Percentiles rank a stretch among this genome's conserved stretches.
These are phyloP conservation scores for Backusella australiensis DNA, from an alignment of 192 early-diverging fungal species.

Conservation along the genomic window DNA sequence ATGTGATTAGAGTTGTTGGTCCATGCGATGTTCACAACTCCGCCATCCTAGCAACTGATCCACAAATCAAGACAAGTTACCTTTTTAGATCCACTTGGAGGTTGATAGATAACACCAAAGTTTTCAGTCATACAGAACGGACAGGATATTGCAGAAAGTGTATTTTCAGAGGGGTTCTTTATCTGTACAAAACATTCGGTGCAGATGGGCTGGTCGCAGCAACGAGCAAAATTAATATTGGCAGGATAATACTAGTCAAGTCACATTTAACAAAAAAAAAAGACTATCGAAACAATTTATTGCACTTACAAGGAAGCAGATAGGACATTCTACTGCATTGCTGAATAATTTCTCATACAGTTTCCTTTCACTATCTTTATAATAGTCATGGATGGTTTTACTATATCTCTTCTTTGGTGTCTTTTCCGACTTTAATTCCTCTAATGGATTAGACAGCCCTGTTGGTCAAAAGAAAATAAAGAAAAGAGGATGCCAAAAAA, in stretches of 20 bases:
- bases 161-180: conserved; percentile 47
- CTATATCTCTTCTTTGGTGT: background rate
- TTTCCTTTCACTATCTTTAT: conserved; percentile 4
- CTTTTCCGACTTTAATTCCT: background rate
- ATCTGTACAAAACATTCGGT: conserved; percentile 97
- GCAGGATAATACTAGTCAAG: conserved; percentile 71
- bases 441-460: conserved; percentile 2
- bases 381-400: background rate
- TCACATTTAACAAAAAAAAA: background rate
- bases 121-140: conserved; percentile 3
- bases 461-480: background rate
- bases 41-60: background rate
- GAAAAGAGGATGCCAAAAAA: background rate
- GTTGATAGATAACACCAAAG: conserved; percentile 17
- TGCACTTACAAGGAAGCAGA: conserved; percentile 81
- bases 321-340: conserved; percentile 82
- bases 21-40: conserved; percentile 5
- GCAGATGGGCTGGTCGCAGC: conserved; percentile 95
- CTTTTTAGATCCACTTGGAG: background rate
- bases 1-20: background rate
- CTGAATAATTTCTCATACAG: conserved; percentile 1
- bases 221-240: conserved; percentile 90
- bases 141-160: background rate
- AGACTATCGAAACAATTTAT: background rate
- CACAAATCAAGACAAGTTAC: background rate